Base-by-base conservation (phyloP, 1,139 yeast genomes). In the Lodderomyces elongisporus region DNA sequence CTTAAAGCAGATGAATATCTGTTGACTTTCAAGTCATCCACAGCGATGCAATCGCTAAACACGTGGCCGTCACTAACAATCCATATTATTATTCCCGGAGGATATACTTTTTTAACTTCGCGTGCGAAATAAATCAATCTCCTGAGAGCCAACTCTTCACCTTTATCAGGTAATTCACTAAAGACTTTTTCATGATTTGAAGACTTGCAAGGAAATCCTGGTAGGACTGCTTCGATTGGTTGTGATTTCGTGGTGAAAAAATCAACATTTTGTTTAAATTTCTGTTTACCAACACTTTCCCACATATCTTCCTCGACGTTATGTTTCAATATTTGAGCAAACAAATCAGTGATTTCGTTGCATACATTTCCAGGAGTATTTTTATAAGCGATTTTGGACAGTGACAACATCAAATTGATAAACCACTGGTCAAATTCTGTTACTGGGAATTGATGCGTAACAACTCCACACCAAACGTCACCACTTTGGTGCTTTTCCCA, bases 31-130 rank as follows among this genome's bases (percentile, higher is more conserved):
- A 57, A 61, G 47, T 77, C 83, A 49, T 74, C 78, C 17, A 66
- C 71, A 1, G 62, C 67, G 44, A 62, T 74, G 52, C 82, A 77
- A 51, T 77, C 83, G 41, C 79, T 72, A 52, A 77, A 77, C 8
- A 77, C 83, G 48, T 77, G 83, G 0, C 83, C 82, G 45, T 77
- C 83, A 49, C 79, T 71, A 17, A 77, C 79, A 48, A 77, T 74
- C 66, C 70, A 70, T 28, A 75, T 51, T 33, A 67, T 62, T 49
- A 75, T 56, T 1, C 82, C 82, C 0, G 81, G 80, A 1, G 71
- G 62, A 51, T 77, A 76, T 22, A 75, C 44, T 15, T 51, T 41
- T 33, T 56, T 48, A 4, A 74, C 66, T 2, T 41, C 37, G 25
- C 38, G 39, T 3, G 65, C 55, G 47, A 65, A 66, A 2, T 47